These are phyloP conservation scores for Neofusicoccum cordaticola DNA, from an alignment of 2,329 filamentous ascomycete species.

Conservation along the genomic window DNA sequence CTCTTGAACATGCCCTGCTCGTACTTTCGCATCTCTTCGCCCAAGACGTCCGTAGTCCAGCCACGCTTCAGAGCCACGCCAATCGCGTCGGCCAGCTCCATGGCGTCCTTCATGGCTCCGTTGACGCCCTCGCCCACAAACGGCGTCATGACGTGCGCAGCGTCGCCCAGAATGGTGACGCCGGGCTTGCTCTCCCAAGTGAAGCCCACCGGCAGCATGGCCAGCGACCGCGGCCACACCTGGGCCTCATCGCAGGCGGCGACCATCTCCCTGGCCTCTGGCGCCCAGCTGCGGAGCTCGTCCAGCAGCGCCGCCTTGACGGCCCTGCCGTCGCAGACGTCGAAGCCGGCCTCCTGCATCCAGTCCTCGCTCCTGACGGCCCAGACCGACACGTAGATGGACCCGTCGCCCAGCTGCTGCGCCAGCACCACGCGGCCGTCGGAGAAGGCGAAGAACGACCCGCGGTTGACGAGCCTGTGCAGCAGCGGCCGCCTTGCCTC, in stretches of 20 bases:
- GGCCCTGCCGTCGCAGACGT: not conserved
- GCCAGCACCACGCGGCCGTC: too few relatives aligned
- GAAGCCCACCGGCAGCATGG: conserved; percentile 41
- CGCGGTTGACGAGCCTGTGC: conserved; percentile 34
- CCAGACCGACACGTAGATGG: too few relatives aligned
- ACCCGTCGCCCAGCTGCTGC: too few relatives aligned
- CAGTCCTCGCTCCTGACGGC: conserved; percentile 23
- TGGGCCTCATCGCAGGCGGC: conserved; percentile 24
- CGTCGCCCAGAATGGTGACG: conserved; percentile 42
- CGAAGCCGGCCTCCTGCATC: conserved; percentile 8
- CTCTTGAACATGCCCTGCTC: not conserved
- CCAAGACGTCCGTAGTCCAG: not conserved
- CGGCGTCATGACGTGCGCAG: conserved; percentile 41
- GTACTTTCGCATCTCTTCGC: not conserved
- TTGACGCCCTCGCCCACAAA: conserved; percentile 37
- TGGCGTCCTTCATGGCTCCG: not conserved
- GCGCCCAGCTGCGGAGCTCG: conserved; percentile 32
- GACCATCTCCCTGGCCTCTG: conserved; percentile 27
- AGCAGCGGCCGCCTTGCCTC: conserved; percentile 26
- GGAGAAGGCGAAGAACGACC: conserved; percentile 28
- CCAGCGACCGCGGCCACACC: conserved; percentile 26
- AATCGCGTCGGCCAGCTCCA: conserved; percentile 2
- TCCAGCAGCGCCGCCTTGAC: conserved; percentile 23
- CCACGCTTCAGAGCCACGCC: not conserved
- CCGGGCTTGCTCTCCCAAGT: conserved; percentile 36